A percentile compares a stretch with the other conserved stretches of the same genome.
phyloP scores from a whole-genome alignment of 305 asterid genomes.

The Withania somnifera region DNA sequence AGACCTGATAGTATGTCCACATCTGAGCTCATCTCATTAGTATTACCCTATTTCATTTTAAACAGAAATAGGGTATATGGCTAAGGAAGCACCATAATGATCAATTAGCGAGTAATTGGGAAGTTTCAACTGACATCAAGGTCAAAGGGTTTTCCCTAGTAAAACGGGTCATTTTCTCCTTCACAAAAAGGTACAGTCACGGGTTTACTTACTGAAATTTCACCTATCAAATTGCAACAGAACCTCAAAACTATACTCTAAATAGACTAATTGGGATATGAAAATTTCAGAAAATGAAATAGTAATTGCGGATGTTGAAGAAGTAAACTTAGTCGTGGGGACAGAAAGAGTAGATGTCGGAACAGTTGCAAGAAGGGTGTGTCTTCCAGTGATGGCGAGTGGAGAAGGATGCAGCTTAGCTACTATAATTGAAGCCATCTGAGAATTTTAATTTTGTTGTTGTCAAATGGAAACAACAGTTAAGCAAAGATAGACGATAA shows the following conservation, averaged over 20 bases:
- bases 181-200: neutral
- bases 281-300: neutral
- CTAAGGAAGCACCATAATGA: too few relatives aligned
- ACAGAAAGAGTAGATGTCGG: constrained; percentile 5
- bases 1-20: constrained; percentile 48
- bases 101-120: too few relatives aligned
- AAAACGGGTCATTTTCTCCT: neutral
- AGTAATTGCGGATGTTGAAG: neutral
- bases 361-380: constrained; percentile 7
- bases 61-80: neutral
- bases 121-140: neutral
- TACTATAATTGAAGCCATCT: constrained; percentile 30
- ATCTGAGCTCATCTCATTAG: constrained; percentile 31
- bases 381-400: constrained; percentile 1
- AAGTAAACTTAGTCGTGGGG: constrained; percentile 6
- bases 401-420: constrained; percentile 24
- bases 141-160: neutral
- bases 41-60: constrained; percentile 24
- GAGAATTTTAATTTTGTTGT: neutral
- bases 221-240: neutral
- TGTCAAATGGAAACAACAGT: neutral
- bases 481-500: neutral
- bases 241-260: neutral
- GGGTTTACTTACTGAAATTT: neutral
- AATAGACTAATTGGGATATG: too few relatives aligned